phyloP scores from a whole-genome alignment of 495 filamentous ascomycete species.

The Tuber indicum region DNA sequence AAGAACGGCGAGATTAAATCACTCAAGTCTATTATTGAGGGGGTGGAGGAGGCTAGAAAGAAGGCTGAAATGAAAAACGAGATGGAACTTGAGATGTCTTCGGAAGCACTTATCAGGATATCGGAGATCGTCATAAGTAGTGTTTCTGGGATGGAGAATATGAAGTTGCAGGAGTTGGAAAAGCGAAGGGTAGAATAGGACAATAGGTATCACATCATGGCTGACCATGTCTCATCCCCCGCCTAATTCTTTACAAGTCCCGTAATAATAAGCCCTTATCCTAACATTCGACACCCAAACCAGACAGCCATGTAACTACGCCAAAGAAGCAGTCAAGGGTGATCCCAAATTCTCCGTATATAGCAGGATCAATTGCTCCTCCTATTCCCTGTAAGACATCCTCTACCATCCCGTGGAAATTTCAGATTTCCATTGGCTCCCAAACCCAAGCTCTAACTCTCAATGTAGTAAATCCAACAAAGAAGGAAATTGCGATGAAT shows the following conservation, averaged over 20 bases:
- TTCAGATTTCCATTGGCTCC: neutral
- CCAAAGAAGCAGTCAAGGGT: neutral
- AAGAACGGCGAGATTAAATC: constrained; percentile 11
- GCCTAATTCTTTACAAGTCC: neutral
- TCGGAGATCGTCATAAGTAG: constrained; percentile 8
- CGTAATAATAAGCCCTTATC: neutral
- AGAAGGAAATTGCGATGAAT: neutral
- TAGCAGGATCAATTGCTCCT: neutral
- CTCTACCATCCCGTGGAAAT: neutral
- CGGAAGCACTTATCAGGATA: neutral
- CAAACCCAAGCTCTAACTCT: neutral
- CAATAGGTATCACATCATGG: neutral
- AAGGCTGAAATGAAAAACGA: constrained; percentile 4
- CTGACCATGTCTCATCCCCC: neutral
- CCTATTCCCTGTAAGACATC: neutral
- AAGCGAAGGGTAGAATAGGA: neutral
- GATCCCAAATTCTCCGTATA: neutral
- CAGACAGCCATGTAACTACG: neutral
- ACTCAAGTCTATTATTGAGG: neutral
- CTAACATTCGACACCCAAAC: neutral
- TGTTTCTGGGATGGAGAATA: constrained; percentile 16
- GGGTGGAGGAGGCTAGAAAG: constrained; percentile 6
- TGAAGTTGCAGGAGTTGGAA: constrained; percentile 16
- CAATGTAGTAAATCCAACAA: neutral
- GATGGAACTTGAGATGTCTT: neutral